Evolutionary conservation across 176 grass and related monocot genomes (phyloP).

Genomic region (Aegilops tauschii): DNA sequence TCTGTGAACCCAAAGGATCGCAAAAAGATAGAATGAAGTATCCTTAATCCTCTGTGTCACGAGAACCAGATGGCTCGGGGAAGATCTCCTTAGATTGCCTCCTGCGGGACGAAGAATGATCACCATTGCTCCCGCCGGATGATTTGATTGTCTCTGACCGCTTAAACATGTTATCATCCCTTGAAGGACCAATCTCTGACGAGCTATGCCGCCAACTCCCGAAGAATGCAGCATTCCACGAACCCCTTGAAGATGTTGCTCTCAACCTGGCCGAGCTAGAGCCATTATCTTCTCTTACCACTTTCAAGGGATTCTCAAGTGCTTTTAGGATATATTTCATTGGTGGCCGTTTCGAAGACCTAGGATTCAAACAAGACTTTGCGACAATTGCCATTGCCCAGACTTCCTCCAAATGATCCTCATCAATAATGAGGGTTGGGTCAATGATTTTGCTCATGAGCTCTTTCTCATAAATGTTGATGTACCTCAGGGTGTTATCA

Average conservation of each 20-base stretch:
- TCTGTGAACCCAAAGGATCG: constrained; percentile 26
- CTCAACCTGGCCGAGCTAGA: constrained; percentile 71
- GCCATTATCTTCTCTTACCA: constrained; percentile 83
- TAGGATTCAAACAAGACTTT: constrained; percentile 94
- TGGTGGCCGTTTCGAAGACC: constrained; percentile 64
- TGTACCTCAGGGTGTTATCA: constrained; percentile 57
- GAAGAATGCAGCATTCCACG: constrained; percentile 90
- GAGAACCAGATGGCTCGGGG: constrained; percentile 71
- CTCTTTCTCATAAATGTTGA: constrained; percentile 92
- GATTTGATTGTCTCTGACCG: constrained; percentile 73
- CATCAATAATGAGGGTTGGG: constrained; percentile 85
- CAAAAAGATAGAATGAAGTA: neutral
- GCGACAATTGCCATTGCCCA: constrained; percentile 97
- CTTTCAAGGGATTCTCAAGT: constrained; percentile 89
- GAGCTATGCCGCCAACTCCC: constrained; percentile 89
- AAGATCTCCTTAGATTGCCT: constrained; percentile 80
- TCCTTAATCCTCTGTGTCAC: constrained; percentile 76
- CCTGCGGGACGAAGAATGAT: constrained; percentile 75
- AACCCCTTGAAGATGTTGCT: constrained; percentile 89
- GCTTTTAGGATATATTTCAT: constrained; percentile 90
- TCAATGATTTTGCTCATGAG: constrained; percentile 91
- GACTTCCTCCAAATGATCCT: constrained; percentile 97
- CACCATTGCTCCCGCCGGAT: constrained; percentile 84
- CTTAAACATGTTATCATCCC: constrained; percentile 60
- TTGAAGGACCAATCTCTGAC: constrained; percentile 65